Percentiles rank a stretch among this genome's conserved stretches.
These are phyloP conservation scores for Yarrowia yakushimensis DNA, from an alignment of 805 yeast species.

Conservation along the genomic window DNA sequence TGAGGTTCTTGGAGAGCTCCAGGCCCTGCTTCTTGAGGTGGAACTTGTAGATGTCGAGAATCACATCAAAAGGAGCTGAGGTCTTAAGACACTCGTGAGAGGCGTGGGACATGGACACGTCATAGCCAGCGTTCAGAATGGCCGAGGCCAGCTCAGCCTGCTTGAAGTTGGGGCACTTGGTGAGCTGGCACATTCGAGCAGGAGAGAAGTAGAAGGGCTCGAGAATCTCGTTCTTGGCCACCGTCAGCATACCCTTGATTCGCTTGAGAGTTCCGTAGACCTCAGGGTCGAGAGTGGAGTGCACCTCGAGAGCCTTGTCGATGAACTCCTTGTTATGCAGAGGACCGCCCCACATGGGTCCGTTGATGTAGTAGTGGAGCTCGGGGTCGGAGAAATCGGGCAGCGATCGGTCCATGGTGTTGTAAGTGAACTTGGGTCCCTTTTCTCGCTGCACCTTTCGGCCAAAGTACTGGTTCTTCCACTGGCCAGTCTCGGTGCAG, in stretches of 20 bases:
- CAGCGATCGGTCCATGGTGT: conserved; percentile 62
- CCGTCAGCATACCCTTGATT: conserved; percentile 86
- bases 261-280: conserved; percentile 77
- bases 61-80: conserved; percentile 75
- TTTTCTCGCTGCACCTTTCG: conserved; percentile 39
- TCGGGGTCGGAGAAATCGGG: conserved; percentile 43
- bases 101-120: conserved; percentile 86
- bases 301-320: conserved; percentile 55
- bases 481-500: conserved; percentile 84
- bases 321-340: conserved; percentile 71
- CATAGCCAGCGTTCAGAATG: conserved; percentile 75
- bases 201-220: conserved; percentile 82
- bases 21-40: background rate
- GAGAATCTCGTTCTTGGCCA: conserved; percentile 68
- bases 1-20: conserved; percentile 15
- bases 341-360: conserved; percentile 94
- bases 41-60: conserved; percentile 55
- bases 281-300: conserved; percentile 48
- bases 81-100: conserved; percentile 83
- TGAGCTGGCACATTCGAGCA: conserved; percentile 65
- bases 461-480: conserved; percentile 72
- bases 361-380: conserved; percentile 78
- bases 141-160: conserved; percentile 70
- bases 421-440: conserved; percentile 45
- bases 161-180: conserved; percentile 83